Percentiles rank a stretch among this genome's conserved stretches.
Conservation (phyloP, 148 eudicot species). For the Spergularia bocconei region DNA sequence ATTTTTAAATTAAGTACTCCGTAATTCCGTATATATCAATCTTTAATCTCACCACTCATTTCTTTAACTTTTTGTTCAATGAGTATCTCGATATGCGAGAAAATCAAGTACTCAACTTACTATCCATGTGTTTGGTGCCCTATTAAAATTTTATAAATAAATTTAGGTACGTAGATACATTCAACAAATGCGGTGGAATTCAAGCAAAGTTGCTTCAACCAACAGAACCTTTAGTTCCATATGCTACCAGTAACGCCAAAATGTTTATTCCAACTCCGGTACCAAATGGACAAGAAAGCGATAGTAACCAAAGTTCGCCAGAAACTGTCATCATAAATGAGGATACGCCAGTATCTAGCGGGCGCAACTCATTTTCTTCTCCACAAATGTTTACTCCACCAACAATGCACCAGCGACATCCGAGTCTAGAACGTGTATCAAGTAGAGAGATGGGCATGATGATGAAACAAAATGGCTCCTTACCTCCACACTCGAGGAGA, state of each 20-base stretch:
- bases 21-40: too few relatives aligned
- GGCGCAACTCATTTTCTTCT: constrained; percentile 31
- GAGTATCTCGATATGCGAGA: too few relatives aligned
- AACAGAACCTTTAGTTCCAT: constrained; percentile 47
- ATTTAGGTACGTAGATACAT: constrained; percentile 87
- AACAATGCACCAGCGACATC: constrained; percentile 33
- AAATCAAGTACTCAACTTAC: too few relatives aligned
- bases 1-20: not conserved
- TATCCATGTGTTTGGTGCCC: too few relatives aligned
- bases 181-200: constrained; percentile 75
- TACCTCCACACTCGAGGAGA: constrained; percentile 47
- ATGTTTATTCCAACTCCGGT: constrained; percentile 69
- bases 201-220: constrained; percentile 60
- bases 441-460: constrained; percentile 17
- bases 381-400: constrained; percentile 39
- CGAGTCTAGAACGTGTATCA: constrained; percentile 44
- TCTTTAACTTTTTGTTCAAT: too few relatives aligned
- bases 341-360: constrained; percentile 27
- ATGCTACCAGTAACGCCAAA: constrained; percentile 46
- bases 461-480: constrained; percentile 26
- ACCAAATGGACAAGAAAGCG: constrained; percentile 33
- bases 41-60: too few relatives aligned
- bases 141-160: not conserved
- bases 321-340: constrained; percentile 27
- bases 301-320: constrained; percentile 19